Conservation (phyloP, 2,329 filamentous ascomycete species). For the Sarocladiaceae sp. region DNA sequence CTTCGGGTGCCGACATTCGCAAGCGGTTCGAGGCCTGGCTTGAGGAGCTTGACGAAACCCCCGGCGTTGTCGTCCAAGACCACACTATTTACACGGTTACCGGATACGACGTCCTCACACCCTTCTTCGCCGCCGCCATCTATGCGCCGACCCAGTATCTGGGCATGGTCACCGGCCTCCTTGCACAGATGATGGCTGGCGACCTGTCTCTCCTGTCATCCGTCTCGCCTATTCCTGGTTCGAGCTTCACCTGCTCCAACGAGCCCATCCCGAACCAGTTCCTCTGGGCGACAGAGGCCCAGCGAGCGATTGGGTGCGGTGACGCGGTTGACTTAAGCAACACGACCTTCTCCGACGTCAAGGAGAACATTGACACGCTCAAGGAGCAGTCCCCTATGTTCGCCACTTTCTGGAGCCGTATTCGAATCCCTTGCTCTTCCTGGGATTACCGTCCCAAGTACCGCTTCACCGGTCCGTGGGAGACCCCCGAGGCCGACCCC, state of each 20-base stretch:
- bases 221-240: not conserved
- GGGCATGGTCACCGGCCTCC: slow-evolving; percentile 11
- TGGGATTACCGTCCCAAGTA: slow-evolving; percentile 31
- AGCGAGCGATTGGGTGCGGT: slow-evolving; percentile 24
- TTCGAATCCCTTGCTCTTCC: slow-evolving; percentile 32
- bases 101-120: slow-evolving; percentile 21
- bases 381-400: slow-evolving; percentile 22
- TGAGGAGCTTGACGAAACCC: not conserved
- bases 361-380: slow-evolving; percentile 22
- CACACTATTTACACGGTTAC: slow-evolving; percentile 21
- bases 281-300: slow-evolving; percentile 16
- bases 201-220: slow-evolving; percentile 10
- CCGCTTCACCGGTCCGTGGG: slow-evolving; percentile 30
- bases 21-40: not conserved
- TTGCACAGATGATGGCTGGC: slow-evolving; percentile 14
- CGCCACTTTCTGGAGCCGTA: slow-evolving; percentile 25
- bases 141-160: slow-evolving; percentile 16
- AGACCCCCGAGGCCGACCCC: slow-evolving; percentile 18
- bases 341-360: slow-evolving; percentile 19
- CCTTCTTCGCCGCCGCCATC: slow-evolving; percentile 22
- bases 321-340: slow-evolving; percentile 24
- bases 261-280: not conserved
- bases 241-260: slow-evolving; percentile 14
- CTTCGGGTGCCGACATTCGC: not conserved
- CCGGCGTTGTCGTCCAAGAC: not conserved